Evolutionary conservation across 805 yeast species (phyloP), one percentile per base, ranked within the genome.

Genomic region (Candida sithepensis): DNA sequence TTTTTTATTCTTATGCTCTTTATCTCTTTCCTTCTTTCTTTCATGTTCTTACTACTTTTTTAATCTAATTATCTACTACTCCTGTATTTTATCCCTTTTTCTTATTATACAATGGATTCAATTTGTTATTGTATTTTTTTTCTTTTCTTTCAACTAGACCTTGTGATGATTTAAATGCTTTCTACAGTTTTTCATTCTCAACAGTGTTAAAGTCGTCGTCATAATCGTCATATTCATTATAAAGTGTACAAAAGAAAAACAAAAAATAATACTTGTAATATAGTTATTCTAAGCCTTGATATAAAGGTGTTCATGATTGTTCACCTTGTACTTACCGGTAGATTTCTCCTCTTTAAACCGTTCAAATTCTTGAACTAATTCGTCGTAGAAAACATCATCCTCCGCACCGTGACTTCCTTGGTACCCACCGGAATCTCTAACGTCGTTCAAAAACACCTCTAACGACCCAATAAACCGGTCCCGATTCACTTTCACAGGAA

Each of bases 361-460:
- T 36, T 48, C 22, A 43, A 45, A 36, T 37, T 36, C 32, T 43
- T 28, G n/a, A 32, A 49, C 13, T 14, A 40, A 12, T 7, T 13
- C 9, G 21, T 26, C 34, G 24, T 23, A 18, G 19, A 33, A 36
- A 16, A 34, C 6, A 7, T 22, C 36, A n/a, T 42, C 48, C 24
- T 18, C 18, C 10, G 3, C 22, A 39, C n/a, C 28, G 14, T 41
- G 16, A 28, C 34, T 42, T 21, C 22, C 14, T n/a, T 37, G 21
- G n/a, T 39, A 18, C 10, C 39, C n/a, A 32, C 28, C 16, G 34
- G 41, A 43, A 37, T 51, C 57, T 24, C 43, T 44, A 22, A 58
- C 32, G 30, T 55, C 53, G 30, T 46, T 50, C n/a, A 58, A 22
- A 12, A 59, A 41, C 4, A 52, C 30, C 9, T 57, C 63, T 8